Base-by-base conservation (phyloP, 371 early-diverging fungal genomes). In the Mucor plumbeus region DNA sequence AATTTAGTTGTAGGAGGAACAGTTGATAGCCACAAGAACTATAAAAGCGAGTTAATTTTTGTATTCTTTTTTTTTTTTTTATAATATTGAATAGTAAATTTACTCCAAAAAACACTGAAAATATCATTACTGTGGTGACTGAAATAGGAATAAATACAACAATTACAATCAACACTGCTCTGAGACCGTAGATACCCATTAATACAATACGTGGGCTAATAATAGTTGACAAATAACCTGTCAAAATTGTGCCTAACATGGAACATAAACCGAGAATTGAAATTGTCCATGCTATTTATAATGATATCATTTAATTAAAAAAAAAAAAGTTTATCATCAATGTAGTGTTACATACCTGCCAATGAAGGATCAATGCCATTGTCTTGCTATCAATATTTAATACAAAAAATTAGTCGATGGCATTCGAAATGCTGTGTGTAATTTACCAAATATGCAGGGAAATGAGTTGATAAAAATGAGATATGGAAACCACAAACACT, bases 51-150 rank as follows among this genome's bases (percentile, higher is more conserved):
- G 26, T 26, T 26, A 26, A 26, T 26, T 26, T 1, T 26, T 3
- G 26, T 1, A 1, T 26, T 26, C 3, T 26, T 26, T 26, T 26
- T 26, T 26, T 26, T 26, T 26, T 26, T 26, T 26, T 26, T 3
- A 26, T 26, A 1, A 26, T 26, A 3, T 26, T 26, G 50, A 21
- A 50, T 10, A 21, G 5, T 19, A 11, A 17, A 61, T 85, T 73
- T 65, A 86, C 86, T 6, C 87, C 87, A 69, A 86, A 78, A 31
- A 87, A 84, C 36, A 85, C 82, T 7, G 85, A 70, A 38, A 83
- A 83, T 11, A 85, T 75, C 11, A 76, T 48, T 0, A 71, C 71
- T 3, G 70, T 74, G 1, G 70, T 64, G 7, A 74, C 31, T 0
- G 79, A 74, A 1, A 68, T 35, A 11, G 73, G 74, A 31, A 69